These are phyloP conservation scores for Dryadomyces quercus-mongolicae DNA, from an alignment of 2,329 filamentous ascomycete genomes.

Conservation along the genomic window DNA sequence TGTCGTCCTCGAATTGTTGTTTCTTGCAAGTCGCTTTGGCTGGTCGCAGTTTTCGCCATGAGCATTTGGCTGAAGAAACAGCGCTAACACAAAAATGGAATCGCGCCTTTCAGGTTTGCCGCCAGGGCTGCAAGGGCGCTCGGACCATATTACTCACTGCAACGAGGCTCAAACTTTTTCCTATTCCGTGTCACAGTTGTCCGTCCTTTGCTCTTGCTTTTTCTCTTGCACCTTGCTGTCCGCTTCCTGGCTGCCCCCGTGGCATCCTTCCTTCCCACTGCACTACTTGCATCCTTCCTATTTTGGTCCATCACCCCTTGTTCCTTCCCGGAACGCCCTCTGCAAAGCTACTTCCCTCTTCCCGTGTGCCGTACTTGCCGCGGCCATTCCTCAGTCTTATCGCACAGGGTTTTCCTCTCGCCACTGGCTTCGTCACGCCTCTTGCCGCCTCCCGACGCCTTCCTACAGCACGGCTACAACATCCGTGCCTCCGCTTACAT, in stretches of 20 bases:
- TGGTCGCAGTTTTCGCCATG: neutral
- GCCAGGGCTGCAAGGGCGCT: neutral
- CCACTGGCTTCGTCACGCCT: no score
- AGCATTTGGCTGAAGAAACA: neutral
- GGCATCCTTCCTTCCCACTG: neutral
- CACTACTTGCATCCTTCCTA: neutral
- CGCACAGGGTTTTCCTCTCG: no score
- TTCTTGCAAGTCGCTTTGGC: neutral
- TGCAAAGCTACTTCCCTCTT: no score
- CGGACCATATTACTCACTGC: neutral
- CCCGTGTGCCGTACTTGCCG: no score
- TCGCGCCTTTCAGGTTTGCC: neutral
- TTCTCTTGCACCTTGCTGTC: neutral
- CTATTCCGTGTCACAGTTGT: conserved; percentile 7
- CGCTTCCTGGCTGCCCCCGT: neutral
- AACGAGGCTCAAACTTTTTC: conserved; percentile 13
- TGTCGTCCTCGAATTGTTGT: neutral
- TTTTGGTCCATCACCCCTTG: neutral
- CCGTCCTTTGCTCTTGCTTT: neutral
- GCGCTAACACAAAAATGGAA: neutral
- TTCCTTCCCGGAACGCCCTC: neutral
- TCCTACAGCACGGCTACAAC: neutral
- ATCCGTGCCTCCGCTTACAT: neutral
- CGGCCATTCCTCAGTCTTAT: no score
- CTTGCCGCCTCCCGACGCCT: no score